phyloP scores from a whole-genome alignment of 306 rosid genomes.

The Prunus davidiana region DNA sequence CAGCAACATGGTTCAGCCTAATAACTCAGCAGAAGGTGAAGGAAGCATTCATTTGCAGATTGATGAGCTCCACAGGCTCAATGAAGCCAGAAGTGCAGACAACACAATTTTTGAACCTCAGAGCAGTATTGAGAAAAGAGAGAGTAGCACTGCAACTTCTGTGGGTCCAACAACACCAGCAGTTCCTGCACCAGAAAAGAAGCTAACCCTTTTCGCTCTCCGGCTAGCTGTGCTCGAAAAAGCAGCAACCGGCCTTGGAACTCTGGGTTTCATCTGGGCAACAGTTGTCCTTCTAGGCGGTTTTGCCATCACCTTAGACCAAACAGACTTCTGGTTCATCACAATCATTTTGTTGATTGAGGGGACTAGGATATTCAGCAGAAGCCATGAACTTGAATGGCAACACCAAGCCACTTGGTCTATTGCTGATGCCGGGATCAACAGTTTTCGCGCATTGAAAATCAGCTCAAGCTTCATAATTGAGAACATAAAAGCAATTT shows the following conservation, averaged over 20 bases:
- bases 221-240: conserved; percentile 89
- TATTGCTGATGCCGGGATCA: conserved; percentile 59
- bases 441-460: conserved; percentile 53
- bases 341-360: conserved; percentile 78
- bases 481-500: conserved; percentile 35
- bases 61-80: conserved; percentile 36
- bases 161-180: conserved; percentile 22
- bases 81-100: conserved; percentile 40
- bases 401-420: conserved; percentile 98
- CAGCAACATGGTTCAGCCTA: conserved; percentile 37
- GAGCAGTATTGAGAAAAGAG: conserved; percentile 40
- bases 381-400: conserved; percentile 98
- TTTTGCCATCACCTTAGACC: conserved; percentile 71
- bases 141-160: conserved; percentile 30
- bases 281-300: conserved; percentile 92
- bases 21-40: conserved; percentile 33
- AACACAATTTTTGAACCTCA: conserved; percentile 56
- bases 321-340: conserved; percentile 81
- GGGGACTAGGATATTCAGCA: conserved; percentile 86
- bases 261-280: conserved; percentile 95
- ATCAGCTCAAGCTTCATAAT: conserved; percentile 44
- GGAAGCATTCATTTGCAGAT: conserved; percentile 49
- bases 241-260: conserved; percentile 81
- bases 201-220: conserved; percentile 80
- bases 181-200: conserved; percentile 70